phyloP scores from a whole-genome alignment of 352 stramenopile genomes.

The Phytophthora foliorum region DNA sequence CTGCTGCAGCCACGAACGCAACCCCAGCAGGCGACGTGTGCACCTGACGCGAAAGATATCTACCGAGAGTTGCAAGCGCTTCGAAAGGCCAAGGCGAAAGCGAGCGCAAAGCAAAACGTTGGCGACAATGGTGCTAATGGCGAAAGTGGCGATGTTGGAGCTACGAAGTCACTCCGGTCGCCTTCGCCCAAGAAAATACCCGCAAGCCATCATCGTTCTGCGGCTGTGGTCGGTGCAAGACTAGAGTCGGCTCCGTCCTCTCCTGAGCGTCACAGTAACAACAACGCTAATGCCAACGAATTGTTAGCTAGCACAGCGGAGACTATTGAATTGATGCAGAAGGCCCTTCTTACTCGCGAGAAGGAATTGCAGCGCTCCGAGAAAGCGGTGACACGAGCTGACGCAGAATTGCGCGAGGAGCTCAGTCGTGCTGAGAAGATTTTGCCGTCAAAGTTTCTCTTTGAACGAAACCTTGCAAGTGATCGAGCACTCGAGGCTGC shows the following conservation, averaged over 20 bases:
- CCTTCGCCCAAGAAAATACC: conserved; percentile 22
- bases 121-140: neutral
- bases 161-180: neutral
- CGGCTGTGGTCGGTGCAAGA: conserved; percentile 1
- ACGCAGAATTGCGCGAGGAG: conserved; percentile 37
- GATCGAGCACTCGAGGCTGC: conserved; percentile 57
- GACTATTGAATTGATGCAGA: conserved; percentile 34
- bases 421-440: conserved; percentile 45
- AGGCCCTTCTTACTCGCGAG: conserved; percentile 19
- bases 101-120: conserved; percentile 16
- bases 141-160: neutral
- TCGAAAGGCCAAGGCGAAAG: conserved; percentile 29
- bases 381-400: conserved; percentile 38
- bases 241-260: conserved; percentile 8
- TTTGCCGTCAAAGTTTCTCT: conserved; percentile 64
- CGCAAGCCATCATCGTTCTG: neutral
- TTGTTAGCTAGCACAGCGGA: neutral
- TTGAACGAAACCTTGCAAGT: conserved; percentile 61
- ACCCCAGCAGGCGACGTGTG: neutral
- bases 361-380: conserved; percentile 35
- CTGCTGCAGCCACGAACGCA: conserved; percentile 39
- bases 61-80: conserved; percentile 57
- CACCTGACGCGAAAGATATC: conserved; percentile 44
- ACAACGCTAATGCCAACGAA: conserved; percentile 20
- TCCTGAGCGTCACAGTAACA: conserved; percentile 7